A percentile compares a stretch with the other conserved stretches of the same genome.
phyloP scores from a whole-genome alignment of 2,329 filamentous ascomycete species.

The Stagonosporopsis chrysanthemi region DNA sequence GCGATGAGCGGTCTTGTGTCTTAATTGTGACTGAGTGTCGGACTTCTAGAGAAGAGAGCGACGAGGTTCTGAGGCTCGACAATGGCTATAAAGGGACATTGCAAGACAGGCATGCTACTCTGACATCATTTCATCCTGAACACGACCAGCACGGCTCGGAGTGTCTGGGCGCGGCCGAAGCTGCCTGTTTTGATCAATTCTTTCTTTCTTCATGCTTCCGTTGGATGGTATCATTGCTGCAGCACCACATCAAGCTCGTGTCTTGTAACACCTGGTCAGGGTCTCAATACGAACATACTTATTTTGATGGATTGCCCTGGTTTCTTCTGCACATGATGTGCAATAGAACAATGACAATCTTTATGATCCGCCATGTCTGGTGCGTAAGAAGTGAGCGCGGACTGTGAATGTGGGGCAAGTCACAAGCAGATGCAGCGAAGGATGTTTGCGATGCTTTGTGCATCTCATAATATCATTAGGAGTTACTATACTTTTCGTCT shows the following conservation, averaged over 20 bases:
- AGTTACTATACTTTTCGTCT: constrained; percentile 1
- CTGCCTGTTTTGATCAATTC: not conserved
- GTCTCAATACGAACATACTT: not conserved
- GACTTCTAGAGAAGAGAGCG: not conserved
- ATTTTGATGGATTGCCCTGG: too few species aligned
- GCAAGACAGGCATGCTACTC: not conserved
- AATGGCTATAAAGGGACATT: not conserved
- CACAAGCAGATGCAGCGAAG: too few species aligned
- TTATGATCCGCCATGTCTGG: too few species aligned
- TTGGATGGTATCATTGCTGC: not conserved
- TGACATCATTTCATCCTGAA: not conserved
- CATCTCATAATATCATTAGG: constrained; percentile 11
- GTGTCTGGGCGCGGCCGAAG: not conserved
- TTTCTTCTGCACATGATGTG: too few species aligned
- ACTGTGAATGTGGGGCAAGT: too few species aligned
- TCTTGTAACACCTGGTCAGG: not conserved
- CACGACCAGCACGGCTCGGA: not conserved
- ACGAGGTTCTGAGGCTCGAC: not conserved
- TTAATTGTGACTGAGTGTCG: not conserved
- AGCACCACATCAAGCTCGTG: not conserved
- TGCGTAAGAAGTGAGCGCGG: too few species aligned
- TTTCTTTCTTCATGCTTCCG: not conserved
- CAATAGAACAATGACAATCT: too few species aligned
- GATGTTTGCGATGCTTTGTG: not conserved
- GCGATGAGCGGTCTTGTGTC: too few species aligned